These are phyloP conservation scores for Backusella westeae DNA, from an alignment of 192 early-diverging fungal species.

Conservation along the genomic window DNA sequence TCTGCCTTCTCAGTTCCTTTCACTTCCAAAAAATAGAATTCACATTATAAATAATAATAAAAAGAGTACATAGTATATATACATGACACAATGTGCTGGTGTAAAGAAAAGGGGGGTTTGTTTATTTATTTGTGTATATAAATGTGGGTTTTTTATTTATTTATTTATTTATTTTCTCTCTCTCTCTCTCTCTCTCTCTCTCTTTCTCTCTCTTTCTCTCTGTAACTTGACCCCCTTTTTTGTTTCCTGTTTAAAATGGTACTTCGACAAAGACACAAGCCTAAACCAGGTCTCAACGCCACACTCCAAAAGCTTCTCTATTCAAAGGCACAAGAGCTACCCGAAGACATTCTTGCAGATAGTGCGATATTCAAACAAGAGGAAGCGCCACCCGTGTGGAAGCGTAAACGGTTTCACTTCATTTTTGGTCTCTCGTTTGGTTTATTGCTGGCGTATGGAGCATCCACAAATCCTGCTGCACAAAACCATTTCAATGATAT, in stretches of 20 bases:
- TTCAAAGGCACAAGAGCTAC: not conserved
- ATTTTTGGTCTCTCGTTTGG: slow-evolving; percentile 24
- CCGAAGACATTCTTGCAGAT: slow-evolving; percentile 31
- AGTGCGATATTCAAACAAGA: not conserved
- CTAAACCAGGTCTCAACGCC: too few relatives aligned
- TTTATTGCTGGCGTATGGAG: slow-evolving; percentile 24
- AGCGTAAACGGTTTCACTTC: slow-evolving; percentile 32
- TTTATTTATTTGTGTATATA: not conserved
- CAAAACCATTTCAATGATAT: slow-evolving; percentile 35
- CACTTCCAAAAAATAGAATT: slow-evolving; percentile 14
- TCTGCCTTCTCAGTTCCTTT: slow-evolving; percentile 91
- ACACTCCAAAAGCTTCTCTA: not conserved
- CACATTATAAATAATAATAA: not conserved
- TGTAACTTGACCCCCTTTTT: not conserved
- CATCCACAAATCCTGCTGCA: slow-evolving; percentile 41
- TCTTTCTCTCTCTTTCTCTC: not conserved
- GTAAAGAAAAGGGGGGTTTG: not conserved
- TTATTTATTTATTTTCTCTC: not conserved
- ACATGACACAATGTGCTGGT: not conserved
- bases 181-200: not conserved
- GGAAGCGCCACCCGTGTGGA: slow-evolving; percentile 16
- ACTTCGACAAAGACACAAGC: not conserved
- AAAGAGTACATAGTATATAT: not conserved
- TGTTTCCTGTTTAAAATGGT: not conserved
- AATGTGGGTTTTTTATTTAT: not conserved